These are phyloP conservation scores for Ogataea siamensis DNA, from an alignment of 805 yeast genomes.

Conservation along the genomic window DNA sequence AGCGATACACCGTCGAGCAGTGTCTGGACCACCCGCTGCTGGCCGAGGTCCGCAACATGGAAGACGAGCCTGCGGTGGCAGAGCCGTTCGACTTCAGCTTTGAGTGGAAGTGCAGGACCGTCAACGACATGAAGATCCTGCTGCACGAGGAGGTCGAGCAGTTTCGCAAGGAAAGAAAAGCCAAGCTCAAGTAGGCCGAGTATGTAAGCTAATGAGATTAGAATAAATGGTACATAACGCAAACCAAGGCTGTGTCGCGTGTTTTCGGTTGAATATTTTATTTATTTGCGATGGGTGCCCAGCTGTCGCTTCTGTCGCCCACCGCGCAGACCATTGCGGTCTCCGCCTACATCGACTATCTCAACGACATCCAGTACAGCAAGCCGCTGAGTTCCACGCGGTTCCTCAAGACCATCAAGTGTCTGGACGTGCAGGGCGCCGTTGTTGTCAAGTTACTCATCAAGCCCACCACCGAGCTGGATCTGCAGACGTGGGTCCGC, in stretches of 20 bases:
- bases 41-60: constrained; percentile 46
- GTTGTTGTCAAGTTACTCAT: constrained; percentile 79
- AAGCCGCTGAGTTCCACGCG: constrained; percentile 76
- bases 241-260: constrained; percentile 8
- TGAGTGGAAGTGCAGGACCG: constrained; percentile 44
- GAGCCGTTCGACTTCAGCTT: constrained; percentile 63
- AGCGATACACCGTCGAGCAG: constrained; percentile 53
- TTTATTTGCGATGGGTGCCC: constrained; percentile 69
- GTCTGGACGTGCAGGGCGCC: constrained; percentile 68
- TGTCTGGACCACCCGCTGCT: constrained; percentile 61
- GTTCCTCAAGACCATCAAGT: constrained; percentile 82
- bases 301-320: constrained; percentile 81
- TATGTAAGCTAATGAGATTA: constrained; percentile 2
- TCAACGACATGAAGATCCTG: constrained; percentile 46
- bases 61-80: constrained; percentile 54
- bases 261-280: neutral
- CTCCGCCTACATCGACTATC: constrained; percentile 82
- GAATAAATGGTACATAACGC: neutral
- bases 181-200: constrained; percentile 9
- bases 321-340: constrained; percentile 90
- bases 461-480: constrained; percentile 52
- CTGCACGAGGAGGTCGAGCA: constrained; percentile 51
- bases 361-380: constrained; percentile 71
- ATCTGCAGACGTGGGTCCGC: constrained; percentile 34
- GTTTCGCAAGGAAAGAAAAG: constrained; percentile 40